phyloP scores from a whole-genome alignment of 176 grass and related monocot genomes.

The Eremochloa ophiuroides region DNA sequence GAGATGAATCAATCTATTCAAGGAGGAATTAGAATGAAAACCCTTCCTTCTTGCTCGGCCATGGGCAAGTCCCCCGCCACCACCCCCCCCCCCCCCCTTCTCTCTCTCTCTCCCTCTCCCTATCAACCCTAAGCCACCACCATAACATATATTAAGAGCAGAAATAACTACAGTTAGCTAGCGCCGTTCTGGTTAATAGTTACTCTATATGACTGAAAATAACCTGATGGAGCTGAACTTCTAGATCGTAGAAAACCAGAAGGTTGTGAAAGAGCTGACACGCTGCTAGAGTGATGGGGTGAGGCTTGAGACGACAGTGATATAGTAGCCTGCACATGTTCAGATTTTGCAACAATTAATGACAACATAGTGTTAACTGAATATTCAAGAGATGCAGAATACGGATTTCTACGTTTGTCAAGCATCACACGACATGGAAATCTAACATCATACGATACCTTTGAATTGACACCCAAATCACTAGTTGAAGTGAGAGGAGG shows the following conservation, averaged over 20 bases:
- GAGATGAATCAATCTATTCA: no score
- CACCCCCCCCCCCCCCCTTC: no score
- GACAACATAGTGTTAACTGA: conserved; percentile 8
- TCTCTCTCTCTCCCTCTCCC: no score
- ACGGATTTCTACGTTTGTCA: background rate
- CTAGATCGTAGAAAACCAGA: conserved; percentile 59
- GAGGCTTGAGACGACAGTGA: conserved; percentile 50
- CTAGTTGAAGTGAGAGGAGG: conserved; percentile 38
- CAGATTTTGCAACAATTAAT: conserved; percentile 32
- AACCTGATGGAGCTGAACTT: conserved; percentile 72
- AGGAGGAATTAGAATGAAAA: no score
- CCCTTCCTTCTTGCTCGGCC: no score
- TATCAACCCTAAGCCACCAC: no score
- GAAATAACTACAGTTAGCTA: no score
- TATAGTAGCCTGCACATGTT: conserved; percentile 36
- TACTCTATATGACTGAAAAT: no score
- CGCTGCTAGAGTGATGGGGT: conserved; percentile 48
- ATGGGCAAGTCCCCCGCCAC: no score
- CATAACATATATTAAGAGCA: no score
- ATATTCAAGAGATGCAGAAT: conserved; percentile 4
- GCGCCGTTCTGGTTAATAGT: no score
- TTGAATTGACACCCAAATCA: conserved; percentile 58
- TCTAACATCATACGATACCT: conserved; percentile 46
- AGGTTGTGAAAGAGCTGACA: conserved; percentile 48
- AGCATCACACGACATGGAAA: conserved; percentile 4